These are phyloP conservation scores for Mallotus repandus DNA, from an alignment of 441 rosid genomes.

Conservation along the genomic window DNA sequence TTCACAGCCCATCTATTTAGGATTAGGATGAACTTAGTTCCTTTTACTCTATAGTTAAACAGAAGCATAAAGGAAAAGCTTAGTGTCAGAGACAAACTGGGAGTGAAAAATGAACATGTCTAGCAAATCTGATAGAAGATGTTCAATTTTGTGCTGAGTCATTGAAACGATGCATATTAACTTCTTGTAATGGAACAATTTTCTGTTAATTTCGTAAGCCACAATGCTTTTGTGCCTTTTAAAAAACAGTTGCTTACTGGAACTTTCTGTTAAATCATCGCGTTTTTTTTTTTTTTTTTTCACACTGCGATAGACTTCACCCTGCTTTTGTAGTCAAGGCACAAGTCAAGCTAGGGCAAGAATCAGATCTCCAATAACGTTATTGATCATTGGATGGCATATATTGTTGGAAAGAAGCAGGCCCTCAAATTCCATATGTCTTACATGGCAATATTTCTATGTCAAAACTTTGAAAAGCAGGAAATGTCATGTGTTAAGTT, in stretches of 20 bases:
- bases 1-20: not conserved
- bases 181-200: not conserved
- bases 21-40: not conserved
- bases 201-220: not conserved
- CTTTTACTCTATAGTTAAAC: not conserved
- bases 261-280: not conserved
- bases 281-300: not conserved
- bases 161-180: not conserved
- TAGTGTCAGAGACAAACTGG: not conserved
- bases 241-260: not conserved
- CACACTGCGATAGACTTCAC: not conserved
- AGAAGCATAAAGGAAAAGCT: conserved; percentile 5
- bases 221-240: not conserved
- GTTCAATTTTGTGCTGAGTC: not conserved
- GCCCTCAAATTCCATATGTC: not conserved
- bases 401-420: not conserved
- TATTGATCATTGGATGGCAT: not conserved
- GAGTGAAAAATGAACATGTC: not conserved
- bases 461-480: not conserved
- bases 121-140: not conserved
- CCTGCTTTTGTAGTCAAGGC: not conserved
- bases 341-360: not conserved
- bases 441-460: not conserved
- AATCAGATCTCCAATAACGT: not conserved
- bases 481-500: not conserved